Conservation (phyloP, 2,329 filamentous ascomycete species). For the Diplodia mutila region DNA sequence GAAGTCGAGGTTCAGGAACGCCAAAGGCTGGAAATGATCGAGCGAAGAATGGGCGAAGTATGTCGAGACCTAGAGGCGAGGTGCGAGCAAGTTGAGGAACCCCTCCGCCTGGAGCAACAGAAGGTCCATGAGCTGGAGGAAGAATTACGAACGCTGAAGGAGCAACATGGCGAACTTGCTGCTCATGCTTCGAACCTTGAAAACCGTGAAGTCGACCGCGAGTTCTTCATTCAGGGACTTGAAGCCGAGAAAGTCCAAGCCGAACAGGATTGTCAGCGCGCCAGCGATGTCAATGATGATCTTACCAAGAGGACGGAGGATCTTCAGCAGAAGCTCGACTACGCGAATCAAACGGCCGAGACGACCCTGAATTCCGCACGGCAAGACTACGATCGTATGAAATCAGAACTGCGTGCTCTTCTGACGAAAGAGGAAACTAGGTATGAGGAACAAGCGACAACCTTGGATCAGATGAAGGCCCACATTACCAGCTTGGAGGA, state of each 20-base stretch:
- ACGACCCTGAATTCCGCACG: slow-evolving; percentile 33
- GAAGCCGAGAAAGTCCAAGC: slow-evolving; percentile 46
- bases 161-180: slow-evolving; percentile 42
- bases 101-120: slow-evolving; percentile 52
- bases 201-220: slow-evolving; percentile 41
- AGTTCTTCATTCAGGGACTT: slow-evolving; percentile 43
- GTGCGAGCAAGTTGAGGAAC: slow-evolving; percentile 59
- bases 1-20: slow-evolving; percentile 46
- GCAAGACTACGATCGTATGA: slow-evolving; percentile 36
- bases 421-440: slow-evolving; percentile 50
- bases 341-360: slow-evolving; percentile 40
- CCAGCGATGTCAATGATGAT: slow-evolving; percentile 45
- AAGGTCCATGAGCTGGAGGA: slow-evolving; percentile 40
- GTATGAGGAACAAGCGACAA: slow-evolving; percentile 36
- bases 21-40: slow-evolving; percentile 51
- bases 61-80: slow-evolving; percentile 61
- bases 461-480: slow-evolving; percentile 19
- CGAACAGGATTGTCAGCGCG: slow-evolving; percentile 42
- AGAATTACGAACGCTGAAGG: slow-evolving; percentile 38
- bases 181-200: slow-evolving; percentile 42
- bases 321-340: slow-evolving; percentile 43
- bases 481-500: slow-evolving; percentile 8
- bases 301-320: slow-evolving; percentile 40
- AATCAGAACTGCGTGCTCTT: slow-evolving; percentile 42
- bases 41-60: slow-evolving; percentile 55